Evolutionary conservation across 768 basidiomycete species (phyloP).

Genomic region (Tephrocybe sp.): DNA sequence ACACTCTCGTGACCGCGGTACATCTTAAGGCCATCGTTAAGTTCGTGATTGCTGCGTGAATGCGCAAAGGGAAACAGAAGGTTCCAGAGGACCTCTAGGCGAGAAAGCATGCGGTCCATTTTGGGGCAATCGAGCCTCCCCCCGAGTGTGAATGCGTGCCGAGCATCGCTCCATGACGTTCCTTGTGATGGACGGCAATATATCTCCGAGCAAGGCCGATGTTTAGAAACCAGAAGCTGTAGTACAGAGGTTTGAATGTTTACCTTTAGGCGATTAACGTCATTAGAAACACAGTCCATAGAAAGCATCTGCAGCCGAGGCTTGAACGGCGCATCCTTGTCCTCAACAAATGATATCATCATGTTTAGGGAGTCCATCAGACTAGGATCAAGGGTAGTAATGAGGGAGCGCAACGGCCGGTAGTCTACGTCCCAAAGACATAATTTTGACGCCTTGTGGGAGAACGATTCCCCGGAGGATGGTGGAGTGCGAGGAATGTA

Average conservation of each 20-base stretch:
- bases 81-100: constrained; percentile 27
- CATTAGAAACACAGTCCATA: constrained; percentile 25
- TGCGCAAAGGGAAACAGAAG: too few species aligned
- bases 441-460: constrained; percentile 10
- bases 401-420: constrained; percentile 19
- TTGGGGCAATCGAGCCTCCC: constrained; percentile 22
- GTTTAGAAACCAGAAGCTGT: background rate
- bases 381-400: constrained; percentile 22
- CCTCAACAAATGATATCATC: constrained; percentile 24
- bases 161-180: constrained; percentile 26
- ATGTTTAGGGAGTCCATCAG: too few species aligned
- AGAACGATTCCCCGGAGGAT: background rate
- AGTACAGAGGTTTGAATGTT: background rate
- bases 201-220: constrained; percentile 18
- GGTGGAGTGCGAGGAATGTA: constrained; percentile 22
- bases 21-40: constrained; percentile 13
- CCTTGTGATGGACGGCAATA: constrained; percentile 33
- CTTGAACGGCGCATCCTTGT: constrained; percentile 17
- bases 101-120: constrained; percentile 17
- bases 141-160: constrained; percentile 23
- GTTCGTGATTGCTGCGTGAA: constrained; percentile 20
- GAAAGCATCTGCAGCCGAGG: constrained; percentile 27
- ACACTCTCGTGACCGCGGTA: constrained; percentile 2
- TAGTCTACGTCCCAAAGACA: constrained; percentile 23
- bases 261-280: constrained; percentile 28